Percentiles rank a stretch among this genome's conserved stretches.
These are phyloP conservation scores for Umbelopsis sp. DNA, from an alignment of 192 early-diverging fungal species.

Conservation along the genomic window DNA sequence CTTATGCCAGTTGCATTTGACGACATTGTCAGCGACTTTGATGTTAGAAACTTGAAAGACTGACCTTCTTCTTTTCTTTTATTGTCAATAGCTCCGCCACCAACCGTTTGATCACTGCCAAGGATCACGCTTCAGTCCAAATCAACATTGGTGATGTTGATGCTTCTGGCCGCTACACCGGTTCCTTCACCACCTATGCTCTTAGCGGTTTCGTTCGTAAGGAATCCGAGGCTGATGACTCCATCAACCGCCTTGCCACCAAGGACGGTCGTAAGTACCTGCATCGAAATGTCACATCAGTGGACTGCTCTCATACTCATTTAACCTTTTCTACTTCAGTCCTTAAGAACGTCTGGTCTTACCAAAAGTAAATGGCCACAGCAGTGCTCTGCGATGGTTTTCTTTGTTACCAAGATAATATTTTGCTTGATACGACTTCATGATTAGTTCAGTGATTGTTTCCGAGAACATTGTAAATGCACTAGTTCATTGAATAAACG, in stretches of 20 bases:
- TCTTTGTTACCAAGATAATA: constrained; percentile 13
- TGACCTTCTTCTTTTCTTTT: constrained; percentile 4
- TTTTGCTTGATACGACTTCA: background rate
- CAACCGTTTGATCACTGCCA: constrained; percentile 95
- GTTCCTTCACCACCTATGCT: constrained; percentile 81
- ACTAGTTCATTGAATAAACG: constrained; percentile 2
- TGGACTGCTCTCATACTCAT: background rate
- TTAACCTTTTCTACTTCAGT: constrained; percentile 23
- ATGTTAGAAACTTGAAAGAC: background rate
- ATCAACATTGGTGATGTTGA: constrained; percentile 95
- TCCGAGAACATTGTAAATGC: background rate
- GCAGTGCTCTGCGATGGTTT: constrained; percentile 14
- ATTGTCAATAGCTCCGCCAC: constrained; percentile 84
- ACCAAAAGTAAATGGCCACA: constrained; percentile 61
- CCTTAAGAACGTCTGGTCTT: constrained; percentile 78
- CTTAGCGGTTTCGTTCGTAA: constrained; percentile 91
- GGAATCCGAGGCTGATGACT: constrained; percentile 92
- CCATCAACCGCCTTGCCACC: constrained; percentile 91
- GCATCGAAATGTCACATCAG: background rate
- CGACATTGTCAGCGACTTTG: too few relatives aligned
- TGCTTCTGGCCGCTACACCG: constrained; percentile 74
- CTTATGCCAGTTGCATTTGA: too few relatives aligned
- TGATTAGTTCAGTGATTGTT: constrained; percentile 10
- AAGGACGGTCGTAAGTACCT: constrained; percentile 61
- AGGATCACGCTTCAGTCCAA: constrained; percentile 98